Evolutionary conservation across 148 eudicot species (phyloP), one percentile per base, ranked within the genome.

Genomic region (Simmondsia chinensis): DNA sequence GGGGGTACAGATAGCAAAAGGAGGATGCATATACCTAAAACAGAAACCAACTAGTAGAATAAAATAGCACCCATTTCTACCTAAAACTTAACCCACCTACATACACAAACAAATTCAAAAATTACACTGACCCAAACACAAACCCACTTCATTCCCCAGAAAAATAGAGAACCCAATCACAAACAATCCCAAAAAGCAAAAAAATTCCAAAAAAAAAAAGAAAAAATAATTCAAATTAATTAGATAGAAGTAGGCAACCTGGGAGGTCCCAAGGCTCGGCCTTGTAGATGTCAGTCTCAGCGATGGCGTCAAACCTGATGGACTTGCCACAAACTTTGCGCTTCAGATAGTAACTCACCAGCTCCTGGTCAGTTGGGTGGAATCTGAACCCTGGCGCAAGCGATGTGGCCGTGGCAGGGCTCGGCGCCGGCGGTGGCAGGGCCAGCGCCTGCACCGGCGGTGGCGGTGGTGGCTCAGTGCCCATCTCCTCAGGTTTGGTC

Each of bases 241-340:
- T n/a, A 4, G 3, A 18, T 3, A 16, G 24, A 39, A 21, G 19
- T 52, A 17, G 9, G n/a, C 22, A 10, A 70, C 88, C 79, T 40
- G 82, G 80, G 39, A 83, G 79, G 42, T 83, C 83, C 82, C 94
- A 83, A 1, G 94, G 94, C 43, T 83, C 94, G 17, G 86, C 78
- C 74, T 83, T 83, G 46, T 83, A 83, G 33, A 83, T 79, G 52
- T 83, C 94, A 5, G 80, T 75, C 37, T 78, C 94, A 11, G 83
- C 50, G 43, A 83, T 82, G 34, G 94, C 86, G 35, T 83, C 77
- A 26, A 83, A 78, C 4, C 86, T 56, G 16, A 83, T 78, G 2
- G 82, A 75, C 56, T 70, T 78, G 16, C 77, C 75, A 51, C 94
- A 78, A 6, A 71, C 64, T 52, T 82, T 82, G 10, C 94, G 54